Conservation (phyloP, 2,329 filamentous ascomycete species). For the Leptodontidium sp. region DNA sequence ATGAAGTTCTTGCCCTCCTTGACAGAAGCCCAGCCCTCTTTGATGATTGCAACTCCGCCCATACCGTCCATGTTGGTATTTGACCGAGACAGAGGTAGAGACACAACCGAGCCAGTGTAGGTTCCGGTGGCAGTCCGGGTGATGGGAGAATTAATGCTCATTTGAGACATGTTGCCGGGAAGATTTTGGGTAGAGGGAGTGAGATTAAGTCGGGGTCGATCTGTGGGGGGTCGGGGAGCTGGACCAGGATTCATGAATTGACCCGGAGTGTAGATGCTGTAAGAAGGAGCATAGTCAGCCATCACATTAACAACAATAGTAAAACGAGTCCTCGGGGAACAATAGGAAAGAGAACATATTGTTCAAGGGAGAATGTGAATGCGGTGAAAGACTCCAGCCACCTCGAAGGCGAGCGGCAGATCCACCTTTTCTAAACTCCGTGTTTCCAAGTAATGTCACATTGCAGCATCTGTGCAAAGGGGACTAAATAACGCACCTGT, state of each 20-base stretch:
- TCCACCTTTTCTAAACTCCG: slow-evolving; percentile 32
- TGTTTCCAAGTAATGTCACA: slow-evolving; percentile 41
- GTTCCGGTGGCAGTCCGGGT: slow-evolving; percentile 71
- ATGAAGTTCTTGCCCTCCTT: slow-evolving; percentile 93
- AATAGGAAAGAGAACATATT: slow-evolving; percentile 19
- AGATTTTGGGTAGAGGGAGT: slow-evolving; percentile 77
- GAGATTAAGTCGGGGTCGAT: slow-evolving; percentile 82
- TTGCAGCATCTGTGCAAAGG: slow-evolving; percentile 36
- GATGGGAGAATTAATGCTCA: slow-evolving; percentile 76
- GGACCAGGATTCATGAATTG: slow-evolving; percentile 98
- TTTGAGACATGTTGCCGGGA: slow-evolving; percentile 80
- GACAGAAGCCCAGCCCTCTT: slow-evolving; percentile 83
- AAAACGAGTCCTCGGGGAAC: slow-evolving; percentile 19
- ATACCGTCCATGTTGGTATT: slow-evolving; percentile 63
- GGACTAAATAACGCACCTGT: slow-evolving; percentile 40
- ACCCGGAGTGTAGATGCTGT: slow-evolving; percentile 64
- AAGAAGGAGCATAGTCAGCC: slow-evolving; percentile 33
- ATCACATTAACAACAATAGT: slow-evolving; percentile 25
- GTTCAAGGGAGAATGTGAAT: slow-evolving; percentile 10
- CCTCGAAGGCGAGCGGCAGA: slow-evolving; percentile 22
- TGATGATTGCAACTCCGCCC: slow-evolving; percentile 77
- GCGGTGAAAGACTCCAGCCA: slow-evolving; percentile 29
- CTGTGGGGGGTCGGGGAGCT: slow-evolving; percentile 86
- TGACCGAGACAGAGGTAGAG: slow-evolving; percentile 72
- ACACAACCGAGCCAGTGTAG: slow-evolving; percentile 76